A percentile compares a stretch with the other conserved stretches of the same genome.
Conservation (phyloP, 2,329 filamentous ascomycete species). For the Aspergillus chevalieri region DNA sequence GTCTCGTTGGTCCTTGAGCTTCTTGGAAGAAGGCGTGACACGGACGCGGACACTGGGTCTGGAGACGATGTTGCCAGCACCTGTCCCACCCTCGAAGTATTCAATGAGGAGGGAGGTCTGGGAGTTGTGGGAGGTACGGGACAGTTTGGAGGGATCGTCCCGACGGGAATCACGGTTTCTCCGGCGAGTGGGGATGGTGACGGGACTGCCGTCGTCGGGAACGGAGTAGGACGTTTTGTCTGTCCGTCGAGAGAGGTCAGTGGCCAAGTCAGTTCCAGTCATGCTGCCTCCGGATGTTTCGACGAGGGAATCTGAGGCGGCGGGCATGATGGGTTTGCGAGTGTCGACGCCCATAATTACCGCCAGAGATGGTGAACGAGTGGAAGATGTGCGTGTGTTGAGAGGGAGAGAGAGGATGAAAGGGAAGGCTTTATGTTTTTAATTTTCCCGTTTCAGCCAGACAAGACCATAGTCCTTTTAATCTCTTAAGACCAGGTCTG, state of each 20-base stretch:
- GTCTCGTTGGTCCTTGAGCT: slow-evolving; percentile 46
- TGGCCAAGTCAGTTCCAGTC: slow-evolving; percentile 44
- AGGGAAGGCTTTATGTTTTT: slow-evolving; percentile 1
- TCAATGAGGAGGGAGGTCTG: slow-evolving; percentile 91
- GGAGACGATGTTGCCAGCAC: slow-evolving; percentile 50
- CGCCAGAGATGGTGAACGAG: slow-evolving; percentile 9
- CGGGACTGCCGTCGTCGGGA: slow-evolving; percentile 60
- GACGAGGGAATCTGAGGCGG: slow-evolving; percentile 45
- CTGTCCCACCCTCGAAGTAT: slow-evolving; percentile 79
- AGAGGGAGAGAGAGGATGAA: slow-evolving; percentile 1
- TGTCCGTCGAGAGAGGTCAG: slow-evolving; percentile 45
- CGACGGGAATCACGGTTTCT: slow-evolving; percentile 49
- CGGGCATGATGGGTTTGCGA: slow-evolving; percentile 45
- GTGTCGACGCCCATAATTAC: slow-evolving; percentile 43
- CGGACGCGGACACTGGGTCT: slow-evolving; percentile 76
- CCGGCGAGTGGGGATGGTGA: slow-evolving; percentile 73
- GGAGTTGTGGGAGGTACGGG: slow-evolving; percentile 54
- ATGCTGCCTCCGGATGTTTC: slow-evolving; percentile 37
- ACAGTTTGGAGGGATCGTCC: slow-evolving; percentile 44
- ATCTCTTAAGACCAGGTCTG: neutral
- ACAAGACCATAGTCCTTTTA: slow-evolving; percentile 31
- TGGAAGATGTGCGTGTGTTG: slow-evolving; percentile 5
- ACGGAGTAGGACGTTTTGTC: slow-evolving; percentile 47
- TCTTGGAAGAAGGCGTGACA: slow-evolving; percentile 68
- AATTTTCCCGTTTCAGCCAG: slow-evolving; percentile 18